These are phyloP conservation scores for Lachancea cidri DNA, from an alignment of 805 yeast genomes.

Conservation along the genomic window DNA sequence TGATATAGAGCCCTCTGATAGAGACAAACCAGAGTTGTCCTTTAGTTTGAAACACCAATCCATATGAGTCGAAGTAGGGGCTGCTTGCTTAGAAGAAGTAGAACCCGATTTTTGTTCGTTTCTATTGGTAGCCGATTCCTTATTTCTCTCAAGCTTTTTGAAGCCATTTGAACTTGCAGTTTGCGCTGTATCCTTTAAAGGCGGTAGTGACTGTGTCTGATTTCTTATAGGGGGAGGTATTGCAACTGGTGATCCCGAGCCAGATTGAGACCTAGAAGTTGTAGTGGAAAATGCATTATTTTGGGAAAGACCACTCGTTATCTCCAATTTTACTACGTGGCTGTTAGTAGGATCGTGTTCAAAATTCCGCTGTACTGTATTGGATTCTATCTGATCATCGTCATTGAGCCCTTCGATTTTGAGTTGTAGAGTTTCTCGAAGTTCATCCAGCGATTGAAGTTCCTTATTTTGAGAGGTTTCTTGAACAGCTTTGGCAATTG, in stretches of 20 bases:
- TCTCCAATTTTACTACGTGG: background rate
- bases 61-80: constrained; percentile 24
- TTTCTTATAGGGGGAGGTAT: background rate
- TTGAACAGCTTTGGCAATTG: constrained; percentile 50
- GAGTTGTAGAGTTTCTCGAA: constrained; percentile 4
- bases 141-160: background rate
- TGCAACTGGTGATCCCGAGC: background rate
- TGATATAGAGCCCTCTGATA: constrained; percentile 47
- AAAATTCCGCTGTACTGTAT: background rate
- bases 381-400: background rate
- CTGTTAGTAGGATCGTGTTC: background rate
- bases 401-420: constrained; percentile 3
- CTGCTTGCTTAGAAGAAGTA: background rate
- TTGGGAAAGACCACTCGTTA: background rate
- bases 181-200: constrained; percentile 8
- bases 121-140: background rate
- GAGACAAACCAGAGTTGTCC: constrained; percentile 41
- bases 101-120: background rate
- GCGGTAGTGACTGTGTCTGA: constrained; percentile 6
- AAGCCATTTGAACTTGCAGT: background rate
- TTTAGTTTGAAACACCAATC: constrained; percentile 62
- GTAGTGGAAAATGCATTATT: background rate
- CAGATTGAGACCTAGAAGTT: background rate
- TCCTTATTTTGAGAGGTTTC: constrained; percentile 4
- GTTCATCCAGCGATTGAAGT: constrained; percentile 6